Base-by-base conservation (phyloP, 768 basidiomycete species). In the Panaeolus papilionaceus region DNA sequence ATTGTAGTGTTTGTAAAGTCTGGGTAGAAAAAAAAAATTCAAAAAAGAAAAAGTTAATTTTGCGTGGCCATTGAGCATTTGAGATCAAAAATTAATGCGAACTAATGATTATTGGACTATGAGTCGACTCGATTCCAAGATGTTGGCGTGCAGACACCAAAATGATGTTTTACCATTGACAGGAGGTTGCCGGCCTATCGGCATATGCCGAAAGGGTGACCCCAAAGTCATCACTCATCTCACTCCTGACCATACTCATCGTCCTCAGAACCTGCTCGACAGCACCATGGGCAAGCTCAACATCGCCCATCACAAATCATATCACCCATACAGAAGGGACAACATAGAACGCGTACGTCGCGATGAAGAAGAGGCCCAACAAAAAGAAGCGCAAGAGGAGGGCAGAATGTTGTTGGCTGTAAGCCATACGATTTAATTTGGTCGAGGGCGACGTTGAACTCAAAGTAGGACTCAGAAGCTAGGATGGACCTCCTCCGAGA, bases 251-350 rank as follows among this genome's bases (percentile, higher is more conserved):
- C 62, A 68, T 42, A 47, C 54, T 26, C 40, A 26, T 51, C 26
- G 3, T 37, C 54, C 16, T 47, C 28, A 33, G 33, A 33, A 64
- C 42, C 66, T 47, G 44, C 61, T 54, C 38, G 37, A 61, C 66
- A 33, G 62, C 54, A 78, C 68, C 58, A 94, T 94, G 93, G 93
- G 92, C 33, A 93, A 93, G 74, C 85, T 95, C 26, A 94, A 94
- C 75, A 94, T 95, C 76, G 93, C 93, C 12, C 93, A 95, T 76
- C 93, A 94, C 82, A 95, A 95, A 75, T 94, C 92, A 0, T 95
- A 95, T 76, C 93, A 95, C 71, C 93, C 93, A 0, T 95, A 95
- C 74, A 81, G 93, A 44, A 79, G 89, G 49, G 94, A 95, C 75
- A 95, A 95, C 73, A 92, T 95, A 67, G 92, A 93, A 67, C 86